These are phyloP conservation scores for Metarhizium humberi DNA, from an alignment of 2,329 filamentous ascomycete genomes.

Conservation along the genomic window DNA sequence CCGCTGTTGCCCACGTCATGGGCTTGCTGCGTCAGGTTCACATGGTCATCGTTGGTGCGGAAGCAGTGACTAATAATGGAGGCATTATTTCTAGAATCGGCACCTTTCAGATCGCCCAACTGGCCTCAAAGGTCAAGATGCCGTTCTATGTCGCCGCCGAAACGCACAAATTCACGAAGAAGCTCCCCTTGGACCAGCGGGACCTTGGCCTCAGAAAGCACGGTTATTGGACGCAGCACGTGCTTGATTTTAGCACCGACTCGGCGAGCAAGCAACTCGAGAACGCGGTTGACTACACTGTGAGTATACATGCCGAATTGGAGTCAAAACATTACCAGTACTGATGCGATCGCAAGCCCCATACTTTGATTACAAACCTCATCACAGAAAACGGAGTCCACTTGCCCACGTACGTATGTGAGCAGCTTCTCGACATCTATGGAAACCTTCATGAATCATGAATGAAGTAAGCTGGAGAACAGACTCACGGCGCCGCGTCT, in stretches of 20 bases:
- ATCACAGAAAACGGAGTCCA: constrained; percentile 69
- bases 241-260: constrained; percentile 62
- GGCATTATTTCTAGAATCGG: constrained; percentile 86
- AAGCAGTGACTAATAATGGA: constrained; percentile 89
- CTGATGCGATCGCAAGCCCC: constrained; percentile 36
- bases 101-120: constrained; percentile 72
- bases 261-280: constrained; percentile 33
- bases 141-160: constrained; percentile 89
- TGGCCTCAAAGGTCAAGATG: constrained; percentile 60
- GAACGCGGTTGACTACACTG: constrained; percentile 62
- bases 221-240: constrained; percentile 44
- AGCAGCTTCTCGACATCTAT: constrained; percentile 59
- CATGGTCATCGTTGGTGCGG: constrained; percentile 58
- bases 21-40: constrained; percentile 47
- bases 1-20: constrained; percentile 73
- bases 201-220: constrained; percentile 56
- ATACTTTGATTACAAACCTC: constrained; percentile 59
- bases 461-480: constrained; percentile 12
- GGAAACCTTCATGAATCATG: constrained; percentile 30
- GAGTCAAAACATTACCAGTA: no score
- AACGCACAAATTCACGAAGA: constrained; percentile 90
- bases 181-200: constrained; percentile 74
- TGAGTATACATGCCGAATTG: constrained; percentile 23
- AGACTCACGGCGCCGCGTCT: not conserved
- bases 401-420: constrained; percentile 59